Conservation (phyloP, 768 basidiomycete species). For the Gloeostereum incarnatum region DNA sequence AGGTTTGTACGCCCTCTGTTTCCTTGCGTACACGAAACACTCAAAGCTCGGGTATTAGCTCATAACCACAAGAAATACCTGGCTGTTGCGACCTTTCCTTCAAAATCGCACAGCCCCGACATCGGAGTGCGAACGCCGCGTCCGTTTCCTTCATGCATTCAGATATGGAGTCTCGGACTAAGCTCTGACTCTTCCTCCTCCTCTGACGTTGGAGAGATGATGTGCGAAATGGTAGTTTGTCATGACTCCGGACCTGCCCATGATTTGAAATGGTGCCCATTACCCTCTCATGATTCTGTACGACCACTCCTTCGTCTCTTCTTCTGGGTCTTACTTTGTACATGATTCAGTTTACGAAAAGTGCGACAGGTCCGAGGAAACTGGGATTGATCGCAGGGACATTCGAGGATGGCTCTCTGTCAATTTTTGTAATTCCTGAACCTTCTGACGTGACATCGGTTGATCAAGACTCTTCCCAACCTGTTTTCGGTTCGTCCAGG, state of each 20-base stretch:
- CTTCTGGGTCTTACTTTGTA: background rate
- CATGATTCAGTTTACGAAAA: slow-evolving; percentile 6
- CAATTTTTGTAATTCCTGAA: slow-evolving; percentile 72
- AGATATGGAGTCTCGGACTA: slow-evolving; percentile 68
- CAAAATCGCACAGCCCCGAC: slow-evolving; percentile 50
- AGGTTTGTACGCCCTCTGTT: slow-evolving; percentile 26
- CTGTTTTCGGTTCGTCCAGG: slow-evolving; percentile 39
- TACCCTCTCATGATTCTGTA: slow-evolving; percentile 66
- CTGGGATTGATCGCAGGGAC: slow-evolving; percentile 79
- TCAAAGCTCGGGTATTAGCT: slow-evolving; percentile 22
- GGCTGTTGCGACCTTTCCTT: slow-evolving; percentile 71
- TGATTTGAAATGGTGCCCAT: slow-evolving; percentile 88
- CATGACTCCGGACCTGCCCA: slow-evolving; percentile 72
- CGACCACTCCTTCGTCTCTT: slow-evolving; percentile 6
- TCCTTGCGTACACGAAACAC: background rate
- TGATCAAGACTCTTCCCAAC: slow-evolving; percentile 18
- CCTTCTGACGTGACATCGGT: slow-evolving; percentile 40
- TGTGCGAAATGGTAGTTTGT: slow-evolving; percentile 81
- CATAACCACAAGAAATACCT: slow-evolving; percentile 66
- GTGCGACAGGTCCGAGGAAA: slow-evolving; percentile 33
- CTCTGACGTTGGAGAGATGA: slow-evolving; percentile 37
- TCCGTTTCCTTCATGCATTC: slow-evolving; percentile 61
- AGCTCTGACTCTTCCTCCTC: slow-evolving; percentile 1
- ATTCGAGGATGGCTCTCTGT: slow-evolving; percentile 82
- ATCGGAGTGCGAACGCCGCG: slow-evolving; percentile 52